Conservation (phyloP, 805 yeast genomes). For the Candida suzukii region DNA sequence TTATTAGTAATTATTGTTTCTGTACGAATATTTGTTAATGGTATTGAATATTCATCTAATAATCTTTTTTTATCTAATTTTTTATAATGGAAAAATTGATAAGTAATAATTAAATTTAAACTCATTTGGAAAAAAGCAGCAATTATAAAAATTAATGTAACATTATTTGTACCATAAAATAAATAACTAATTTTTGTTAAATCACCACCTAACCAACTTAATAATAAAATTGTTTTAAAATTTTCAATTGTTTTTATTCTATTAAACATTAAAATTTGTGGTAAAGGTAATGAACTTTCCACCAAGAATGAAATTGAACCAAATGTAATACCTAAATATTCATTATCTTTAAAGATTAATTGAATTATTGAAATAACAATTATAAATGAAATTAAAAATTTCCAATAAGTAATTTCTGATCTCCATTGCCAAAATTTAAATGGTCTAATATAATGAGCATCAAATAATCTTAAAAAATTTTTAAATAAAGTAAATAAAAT, state of each 20-base stretch:
- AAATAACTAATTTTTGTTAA: conserved; percentile 67
- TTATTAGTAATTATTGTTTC: neutral
- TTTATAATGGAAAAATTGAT: conserved; percentile 63
- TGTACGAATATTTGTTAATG: neutral
- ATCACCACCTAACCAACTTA: conserved; percentile 91
- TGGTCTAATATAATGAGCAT: conserved; percentile 61
- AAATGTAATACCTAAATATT: conserved; percentile 21
- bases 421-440: conserved; percentile 85
- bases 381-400: conserved; percentile 43
- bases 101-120: conserved; percentile 65
- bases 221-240: conserved; percentile 64
- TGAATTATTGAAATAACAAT: conserved; percentile 5
- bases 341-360: conserved; percentile 15
- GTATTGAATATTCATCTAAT: neutral
- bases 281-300: conserved; percentile 69
- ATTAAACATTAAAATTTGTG: conserved; percentile 66
- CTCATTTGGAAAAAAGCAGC: conserved; percentile 77
- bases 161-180: conserved; percentile 66
- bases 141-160: conserved; percentile 54
- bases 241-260: conserved; percentile 67
- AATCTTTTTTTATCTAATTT: conserved; percentile 11
- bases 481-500: conserved; percentile 17
- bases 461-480: conserved; percentile 53
- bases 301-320: conserved; percentile 43
- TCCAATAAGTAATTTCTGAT: conserved; percentile 51